These are phyloP conservation scores for Lophium mytilinum DNA, from an alignment of 495 filamentous ascomycete species.

Conservation along the genomic window DNA sequence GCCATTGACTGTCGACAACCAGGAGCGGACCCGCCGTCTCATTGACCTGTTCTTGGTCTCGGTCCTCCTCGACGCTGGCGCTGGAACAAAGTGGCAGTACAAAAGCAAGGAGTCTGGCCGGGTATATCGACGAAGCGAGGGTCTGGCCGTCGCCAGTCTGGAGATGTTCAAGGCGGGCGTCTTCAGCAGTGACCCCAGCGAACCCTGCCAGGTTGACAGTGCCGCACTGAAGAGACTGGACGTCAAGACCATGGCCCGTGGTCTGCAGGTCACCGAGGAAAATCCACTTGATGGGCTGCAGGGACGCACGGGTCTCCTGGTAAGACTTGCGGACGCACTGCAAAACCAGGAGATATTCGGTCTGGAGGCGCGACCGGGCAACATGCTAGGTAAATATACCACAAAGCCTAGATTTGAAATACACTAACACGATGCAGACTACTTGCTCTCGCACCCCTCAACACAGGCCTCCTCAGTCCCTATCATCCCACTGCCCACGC, in stretches of 20 bases:
- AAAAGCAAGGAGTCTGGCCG: constrained; percentile 84
- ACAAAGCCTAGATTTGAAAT: not conserved
- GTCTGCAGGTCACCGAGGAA: constrained; percentile 70
- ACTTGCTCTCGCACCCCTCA: constrained; percentile 81
- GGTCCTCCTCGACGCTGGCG: constrained; percentile 83
- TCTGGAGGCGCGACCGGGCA: constrained; percentile 74
- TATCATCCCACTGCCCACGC: constrained; percentile 79
- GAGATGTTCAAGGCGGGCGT: constrained; percentile 97
- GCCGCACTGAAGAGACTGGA: constrained; percentile 68
- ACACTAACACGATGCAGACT: constrained; percentile 49
- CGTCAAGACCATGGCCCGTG: constrained; percentile 63
- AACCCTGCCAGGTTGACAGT: constrained; percentile 86
- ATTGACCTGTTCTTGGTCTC: constrained; percentile 83
- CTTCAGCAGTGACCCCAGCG: constrained; percentile 73
- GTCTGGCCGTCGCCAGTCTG: constrained; percentile 83
- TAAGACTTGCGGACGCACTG: constrained; percentile 67
- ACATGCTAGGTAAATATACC: constrained; percentile 73
- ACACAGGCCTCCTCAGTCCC: constrained; percentile 81
- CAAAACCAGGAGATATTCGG: constrained; percentile 82
- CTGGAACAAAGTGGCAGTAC: constrained; percentile 79
- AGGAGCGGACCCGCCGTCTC: constrained; percentile 67
- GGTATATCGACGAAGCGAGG: constrained; percentile 78
- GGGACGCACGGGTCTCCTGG: constrained; percentile 73
- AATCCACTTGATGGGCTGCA: constrained; percentile 86
- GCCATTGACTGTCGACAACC: constrained; percentile 52